Evolutionary conservation across 805 yeast species (phyloP).

Genomic region (Lipomyces starkeyi): DNA sequence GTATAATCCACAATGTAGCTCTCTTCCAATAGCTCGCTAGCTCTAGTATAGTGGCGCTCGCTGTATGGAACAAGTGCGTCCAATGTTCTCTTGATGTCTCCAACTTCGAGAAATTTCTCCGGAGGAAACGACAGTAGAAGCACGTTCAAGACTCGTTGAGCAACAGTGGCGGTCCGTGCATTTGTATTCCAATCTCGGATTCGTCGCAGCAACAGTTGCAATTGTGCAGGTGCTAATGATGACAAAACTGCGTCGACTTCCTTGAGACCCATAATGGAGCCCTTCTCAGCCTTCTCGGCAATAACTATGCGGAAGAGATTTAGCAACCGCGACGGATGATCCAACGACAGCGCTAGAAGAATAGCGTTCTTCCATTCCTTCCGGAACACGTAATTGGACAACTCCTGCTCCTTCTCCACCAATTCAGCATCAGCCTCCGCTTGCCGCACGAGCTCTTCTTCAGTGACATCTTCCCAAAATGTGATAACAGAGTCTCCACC

Average conservation of each 20-base stretch:
- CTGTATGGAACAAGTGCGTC: slow-evolving; percentile 87
- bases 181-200: slow-evolving; percentile 96
- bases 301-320: slow-evolving; percentile 72
- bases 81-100: slow-evolving; percentile 68
- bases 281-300: slow-evolving; percentile 53
- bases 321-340: slow-evolving; percentile 88
- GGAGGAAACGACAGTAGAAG: slow-evolving; percentile 62
- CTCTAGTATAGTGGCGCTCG: slow-evolving; percentile 78
- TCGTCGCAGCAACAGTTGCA: slow-evolving; percentile 68
- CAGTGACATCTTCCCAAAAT: slow-evolving; percentile 88
- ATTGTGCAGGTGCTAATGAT: slow-evolving; percentile 62
- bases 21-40: slow-evolving; percentile 82
- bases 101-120: slow-evolving; percentile 63
- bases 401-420: slow-evolving; percentile 87
- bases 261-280: slow-evolving; percentile 59
- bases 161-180: slow-evolving; percentile 75
- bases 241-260: slow-evolving; percentile 70
- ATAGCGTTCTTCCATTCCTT: slow-evolving; percentile 91
- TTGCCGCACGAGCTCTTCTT: slow-evolving; percentile 63
- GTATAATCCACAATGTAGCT: slow-evolving; percentile 86
- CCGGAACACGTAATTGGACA: slow-evolving; percentile 71
- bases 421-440: slow-evolving; percentile 59
- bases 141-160: slow-evolving; percentile 77
- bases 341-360: slow-evolving; percentile 78
- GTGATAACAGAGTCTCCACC: slow-evolving; percentile 95